phyloP scores from a whole-genome alignment of 805 yeast species.

The Peterozyma xylosa region DNA sequence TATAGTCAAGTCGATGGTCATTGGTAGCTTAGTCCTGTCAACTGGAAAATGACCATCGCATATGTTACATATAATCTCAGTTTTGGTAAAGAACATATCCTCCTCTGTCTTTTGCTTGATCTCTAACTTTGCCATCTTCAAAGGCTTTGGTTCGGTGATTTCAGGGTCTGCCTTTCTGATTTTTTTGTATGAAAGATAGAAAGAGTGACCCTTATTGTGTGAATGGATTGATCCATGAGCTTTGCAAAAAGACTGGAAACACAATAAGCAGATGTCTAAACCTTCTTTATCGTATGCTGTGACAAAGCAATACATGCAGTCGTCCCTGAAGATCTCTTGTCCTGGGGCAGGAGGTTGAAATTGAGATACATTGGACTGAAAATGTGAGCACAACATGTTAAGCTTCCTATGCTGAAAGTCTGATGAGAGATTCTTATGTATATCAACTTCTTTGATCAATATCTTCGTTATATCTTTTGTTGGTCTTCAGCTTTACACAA shows the following conservation, averaged over 20 bases:
- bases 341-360: constrained; percentile 19
- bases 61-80: constrained; percentile 31
- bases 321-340: constrained; percentile 67
- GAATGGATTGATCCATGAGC: constrained; percentile 54
- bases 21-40: constrained; percentile 19
- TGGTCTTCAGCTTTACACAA: too few species aligned
- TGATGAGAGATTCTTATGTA: too few species aligned
- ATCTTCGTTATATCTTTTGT: too few species aligned
- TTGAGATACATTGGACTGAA: not conserved
- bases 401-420: too few species aligned
- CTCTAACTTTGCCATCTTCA: constrained; percentile 58
- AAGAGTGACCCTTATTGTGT: constrained; percentile 39
- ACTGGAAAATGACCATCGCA: constrained; percentile 20
- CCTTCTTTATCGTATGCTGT: constrained; percentile 51
- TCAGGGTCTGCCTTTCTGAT: constrained; percentile 32
- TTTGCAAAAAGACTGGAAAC: constrained; percentile 66
- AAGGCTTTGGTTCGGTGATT: constrained; percentile 21
- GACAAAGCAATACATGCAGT: constrained; percentile 82
- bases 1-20: constrained; percentile 25
- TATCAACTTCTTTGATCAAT: too few species aligned
- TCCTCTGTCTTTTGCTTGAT: constrained; percentile 56
- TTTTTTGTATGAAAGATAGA: constrained; percentile 55
- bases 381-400: not conserved
- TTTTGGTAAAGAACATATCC: constrained; percentile 46
- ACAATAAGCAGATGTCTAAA: constrained; percentile 65